Conservation (phyloP, 2,329 filamentous ascomycete species). For the Leptosphaerulina australis region DNA sequence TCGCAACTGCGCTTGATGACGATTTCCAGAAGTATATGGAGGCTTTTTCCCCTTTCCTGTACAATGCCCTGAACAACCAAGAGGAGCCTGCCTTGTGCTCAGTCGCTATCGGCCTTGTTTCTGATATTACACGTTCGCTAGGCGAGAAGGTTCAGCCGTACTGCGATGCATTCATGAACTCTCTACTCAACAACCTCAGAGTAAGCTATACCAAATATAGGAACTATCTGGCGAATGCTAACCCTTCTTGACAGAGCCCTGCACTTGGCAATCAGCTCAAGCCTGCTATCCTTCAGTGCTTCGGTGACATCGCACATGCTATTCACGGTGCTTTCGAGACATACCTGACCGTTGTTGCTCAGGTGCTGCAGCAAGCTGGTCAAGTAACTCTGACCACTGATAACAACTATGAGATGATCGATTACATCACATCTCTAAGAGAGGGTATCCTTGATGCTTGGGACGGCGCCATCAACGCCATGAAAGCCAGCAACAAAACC, state of each 20-base stretch:
- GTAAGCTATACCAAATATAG: conserved; percentile 54
- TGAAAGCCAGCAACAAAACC: conserved; percentile 81
- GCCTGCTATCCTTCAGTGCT: conserved; percentile 96
- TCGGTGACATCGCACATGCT: conserved; percentile 94
- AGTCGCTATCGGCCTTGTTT: conserved; percentile 96
- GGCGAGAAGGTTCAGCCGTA: conserved; percentile 90
- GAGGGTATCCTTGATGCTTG: conserved; percentile 99
- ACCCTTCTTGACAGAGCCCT: conserved; percentile 64
- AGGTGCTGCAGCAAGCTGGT: conserved; percentile 91
- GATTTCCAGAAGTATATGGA: conserved; percentile 99
- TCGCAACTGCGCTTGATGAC: conserved; percentile 88
- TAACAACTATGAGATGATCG: conserved; percentile 90
- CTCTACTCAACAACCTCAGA: conserved; percentile 87
- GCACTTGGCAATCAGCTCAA: conserved; percentile 95
- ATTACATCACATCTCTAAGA: conserved; percentile 91
- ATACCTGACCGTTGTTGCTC: conserved; percentile 88
- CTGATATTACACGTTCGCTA: conserved; percentile 91
- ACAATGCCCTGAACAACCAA: conserved; percentile 92
- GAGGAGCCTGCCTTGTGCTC: conserved; percentile 93
- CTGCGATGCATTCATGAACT: conserved; percentile 98
- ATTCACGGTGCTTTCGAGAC: conserved; percentile 92
- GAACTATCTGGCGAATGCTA: background rate
- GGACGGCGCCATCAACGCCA: conserved; percentile 93
- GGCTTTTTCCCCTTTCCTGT: conserved; percentile 87
- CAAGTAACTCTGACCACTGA: conserved; percentile 79